Base-by-base conservation (phyloP, 306 rosid genomes). In the Pterocarpus santalinus region DNA sequence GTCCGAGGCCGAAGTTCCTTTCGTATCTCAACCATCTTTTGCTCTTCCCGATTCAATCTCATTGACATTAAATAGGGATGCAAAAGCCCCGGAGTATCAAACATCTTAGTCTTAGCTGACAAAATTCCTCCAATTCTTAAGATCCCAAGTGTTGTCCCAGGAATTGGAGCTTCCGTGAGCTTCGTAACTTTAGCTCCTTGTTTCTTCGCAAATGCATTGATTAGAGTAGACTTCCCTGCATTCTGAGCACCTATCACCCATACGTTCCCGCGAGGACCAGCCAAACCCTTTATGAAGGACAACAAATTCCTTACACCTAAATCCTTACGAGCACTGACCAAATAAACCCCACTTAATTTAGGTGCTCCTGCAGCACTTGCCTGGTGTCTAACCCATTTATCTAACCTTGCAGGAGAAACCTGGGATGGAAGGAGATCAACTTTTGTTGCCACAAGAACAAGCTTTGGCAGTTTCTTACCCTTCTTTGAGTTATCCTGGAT, bases 171-270 rank as follows among this genome's bases (percentile, higher is more conserved):
- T 87, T 95, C 97, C 4, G 98, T 95, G 80, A 95, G 97, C 85
- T 92, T 92, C 1, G 84, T 86, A 78, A 90, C 92, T 76, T 87
- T 91, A 38, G 92, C 97, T 47, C 95, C 90, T 88, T 88, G 90
- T 86, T 91, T 95, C 91, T 92, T 95, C 5, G 97, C 91, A 15
- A 90, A 46, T 7, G 91, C 87, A 75, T 95, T 95, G 83, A 95
- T 92, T 15, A 95, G 85, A 52, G 98, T 95, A 85, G 98, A 95
- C 86, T 95, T 92, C 80, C 98, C 98, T 4, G 98, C 98, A 87
- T 95, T 95, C 76, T 95, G 97, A 81, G 98, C 91, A 28, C 98
- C 97, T 76, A 95, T 89, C 10, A 95, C 97, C 98, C 98, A 95
- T 81, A 95, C 97, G 83, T 90, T 92, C 61, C 97, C 98, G 5